A percentile compares a stretch with the other conserved stretches of the same genome.
Conservation (phyloP, 768 basidiomycete genomes). For the Naganishia antarctica region DNA sequence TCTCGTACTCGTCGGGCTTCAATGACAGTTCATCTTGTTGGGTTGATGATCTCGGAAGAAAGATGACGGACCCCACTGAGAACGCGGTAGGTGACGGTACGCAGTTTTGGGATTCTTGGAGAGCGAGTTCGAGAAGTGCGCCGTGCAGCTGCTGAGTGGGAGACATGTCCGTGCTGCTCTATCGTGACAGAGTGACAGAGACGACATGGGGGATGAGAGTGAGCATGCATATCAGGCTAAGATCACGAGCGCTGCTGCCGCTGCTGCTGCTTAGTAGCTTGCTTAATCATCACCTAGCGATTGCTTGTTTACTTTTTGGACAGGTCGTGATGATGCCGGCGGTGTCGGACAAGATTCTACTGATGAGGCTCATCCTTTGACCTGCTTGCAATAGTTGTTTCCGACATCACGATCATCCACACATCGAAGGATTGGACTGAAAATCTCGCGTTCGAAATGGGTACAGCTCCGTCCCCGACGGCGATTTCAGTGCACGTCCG, state of each 20-base stretch:
- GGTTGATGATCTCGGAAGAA: constrained; percentile 34
- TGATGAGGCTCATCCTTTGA: too few species aligned
- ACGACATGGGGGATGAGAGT: too few species aligned
- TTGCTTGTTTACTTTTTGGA: neutral
- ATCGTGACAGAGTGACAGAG: too few species aligned
- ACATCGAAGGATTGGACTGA: too few species aligned
- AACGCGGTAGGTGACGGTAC: constrained; percentile 43
- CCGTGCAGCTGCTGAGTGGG: constrained; percentile 28
- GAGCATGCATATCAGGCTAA: too few species aligned
- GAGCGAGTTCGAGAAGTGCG: constrained; percentile 41
- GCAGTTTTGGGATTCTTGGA: constrained; percentile 38
- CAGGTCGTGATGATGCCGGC: too few species aligned
- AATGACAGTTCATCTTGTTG: neutral
- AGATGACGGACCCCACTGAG: constrained; percentile 45
- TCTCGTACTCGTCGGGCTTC: neutral
- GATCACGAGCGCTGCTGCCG: too few species aligned
- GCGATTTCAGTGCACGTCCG: constrained; percentile 26
- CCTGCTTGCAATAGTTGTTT: too few species aligned
- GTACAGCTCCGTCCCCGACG: neutral
- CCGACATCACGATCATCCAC: too few species aligned
- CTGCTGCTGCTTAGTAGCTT: too few species aligned
- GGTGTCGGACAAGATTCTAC: too few species aligned
- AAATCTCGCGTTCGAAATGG: neutral
- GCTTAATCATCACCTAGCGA: neutral
- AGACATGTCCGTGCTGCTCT: neutral